A percentile compares a stretch with the other conserved stretches of the same genome.
These are phyloP conservation scores for Globisporangium spiculum DNA, from an alignment of 352 stramenopile species.

Conservation along the genomic window DNA sequence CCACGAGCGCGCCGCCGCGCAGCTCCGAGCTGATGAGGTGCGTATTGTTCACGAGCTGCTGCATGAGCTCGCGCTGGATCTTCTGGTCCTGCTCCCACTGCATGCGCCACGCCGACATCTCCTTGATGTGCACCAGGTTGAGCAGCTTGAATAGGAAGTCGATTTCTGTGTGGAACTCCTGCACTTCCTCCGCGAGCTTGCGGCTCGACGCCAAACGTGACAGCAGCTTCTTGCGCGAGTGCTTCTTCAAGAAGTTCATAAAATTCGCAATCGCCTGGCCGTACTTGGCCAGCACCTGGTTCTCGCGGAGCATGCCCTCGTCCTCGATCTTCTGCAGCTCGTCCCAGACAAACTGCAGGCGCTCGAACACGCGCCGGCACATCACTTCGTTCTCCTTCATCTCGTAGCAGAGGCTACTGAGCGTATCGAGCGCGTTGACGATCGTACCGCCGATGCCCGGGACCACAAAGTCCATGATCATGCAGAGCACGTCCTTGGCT, in stretches of 20 bases:
- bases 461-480: constrained; percentile 28
- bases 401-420: constrained; percentile 25
- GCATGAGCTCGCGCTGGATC: constrained; percentile 14
- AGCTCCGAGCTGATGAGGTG: constrained; percentile 15
- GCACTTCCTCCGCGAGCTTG: constrained; percentile 16
- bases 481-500: constrained; percentile 11
- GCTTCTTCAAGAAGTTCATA: constrained; percentile 24
- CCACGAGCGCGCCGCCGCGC: constrained; percentile 13
- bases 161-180: constrained; percentile 23
- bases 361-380: constrained; percentile 20
- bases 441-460: constrained; percentile 34
- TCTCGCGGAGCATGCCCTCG: constrained; percentile 30
- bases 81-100: constrained; percentile 20
- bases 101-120: constrained; percentile 18
- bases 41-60: constrained; percentile 17
- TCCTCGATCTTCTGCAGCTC: constrained; percentile 40
- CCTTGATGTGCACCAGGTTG: constrained; percentile 22
- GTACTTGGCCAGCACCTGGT: constrained; percentile 34
- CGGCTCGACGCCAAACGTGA: constrained; percentile 15
- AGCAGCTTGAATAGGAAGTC: constrained; percentile 22
- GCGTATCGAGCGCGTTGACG: constrained; percentile 25
- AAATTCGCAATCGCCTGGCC: constrained; percentile 31
- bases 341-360: constrained; percentile 28
- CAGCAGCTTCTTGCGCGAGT: constrained; percentile 21
- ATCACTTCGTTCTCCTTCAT: constrained; percentile 25